Conservation (phyloP, 169 alveolate genomes). For the Plasmodium gonderi region DNA sequence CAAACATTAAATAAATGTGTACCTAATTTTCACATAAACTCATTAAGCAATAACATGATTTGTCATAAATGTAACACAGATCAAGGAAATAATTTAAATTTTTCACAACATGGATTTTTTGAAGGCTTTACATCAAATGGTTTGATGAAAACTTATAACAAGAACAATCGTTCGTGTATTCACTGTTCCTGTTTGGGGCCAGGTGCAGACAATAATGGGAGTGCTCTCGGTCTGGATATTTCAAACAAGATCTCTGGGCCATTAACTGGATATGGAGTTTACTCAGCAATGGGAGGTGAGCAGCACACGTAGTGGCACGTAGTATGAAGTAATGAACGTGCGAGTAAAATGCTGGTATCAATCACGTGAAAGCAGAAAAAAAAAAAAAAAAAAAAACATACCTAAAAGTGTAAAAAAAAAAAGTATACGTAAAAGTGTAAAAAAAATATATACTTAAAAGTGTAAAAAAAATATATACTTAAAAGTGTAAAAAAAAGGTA, state of each 20-base stretch:
- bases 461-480: neutral
- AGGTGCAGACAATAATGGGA: slow-evolving; percentile 3
- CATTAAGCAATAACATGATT: neutral
- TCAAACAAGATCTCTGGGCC: neutral
- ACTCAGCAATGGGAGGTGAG: neutral
- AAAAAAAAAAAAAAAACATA: neutral
- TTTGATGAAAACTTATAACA: neutral
- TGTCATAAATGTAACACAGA: neutral
- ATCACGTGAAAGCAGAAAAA: neutral
- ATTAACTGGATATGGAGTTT: neutral
- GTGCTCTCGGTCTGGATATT: neutral
- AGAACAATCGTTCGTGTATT: neutral
- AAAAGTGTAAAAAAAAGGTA: neutral
- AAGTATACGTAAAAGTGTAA: neutral
- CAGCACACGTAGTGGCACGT: neutral
- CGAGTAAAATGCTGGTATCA: no score
- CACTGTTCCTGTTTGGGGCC: slow-evolving; percentile 28
- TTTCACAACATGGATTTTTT: neutral
- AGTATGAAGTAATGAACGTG: no score
- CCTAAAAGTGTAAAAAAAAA: neutral
- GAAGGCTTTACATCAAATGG: slow-evolving; percentile 5
- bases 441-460: neutral
- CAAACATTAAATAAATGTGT: neutral
- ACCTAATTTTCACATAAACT: neutral
- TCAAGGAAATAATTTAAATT: slow-evolving; percentile 22